Percentiles rank a stretch among this genome's conserved stretches.
phyloP scores from a whole-genome alignment of 371 early-diverging fungal genomes.

The Mortierella sp. region DNA sequence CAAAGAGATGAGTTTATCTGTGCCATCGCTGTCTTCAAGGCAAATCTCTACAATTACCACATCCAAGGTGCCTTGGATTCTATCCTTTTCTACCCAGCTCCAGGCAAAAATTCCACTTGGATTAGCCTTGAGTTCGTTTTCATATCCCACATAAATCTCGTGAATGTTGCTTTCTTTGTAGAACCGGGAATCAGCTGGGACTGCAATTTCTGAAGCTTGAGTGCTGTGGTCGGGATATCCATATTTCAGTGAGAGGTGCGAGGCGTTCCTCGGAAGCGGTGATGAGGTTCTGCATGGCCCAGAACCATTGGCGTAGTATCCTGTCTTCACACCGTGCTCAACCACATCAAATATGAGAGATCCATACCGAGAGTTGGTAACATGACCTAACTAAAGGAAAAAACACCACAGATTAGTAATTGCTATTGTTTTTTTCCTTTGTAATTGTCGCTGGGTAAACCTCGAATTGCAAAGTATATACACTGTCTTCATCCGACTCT shows the following conservation, averaged over 20 bases:
- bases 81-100: neutral
- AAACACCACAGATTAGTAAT: neutral
- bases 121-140: constrained; percentile 36
- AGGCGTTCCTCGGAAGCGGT: constrained; percentile 4
- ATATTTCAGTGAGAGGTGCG: neutral
- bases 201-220: constrained; percentile 4
- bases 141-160: constrained; percentile 39
- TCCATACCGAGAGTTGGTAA: constrained; percentile 35
- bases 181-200: constrained; percentile 20
- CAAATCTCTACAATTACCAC: neutral
- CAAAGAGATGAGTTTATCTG: neutral
- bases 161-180: constrained; percentile 30
- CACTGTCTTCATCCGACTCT: constrained; percentile 38
- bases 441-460: too few relatives aligned
- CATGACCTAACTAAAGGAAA: constrained; percentile 31
- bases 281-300: constrained; percentile 14
- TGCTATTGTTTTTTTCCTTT: too few relatives aligned
- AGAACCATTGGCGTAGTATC: constrained; percentile 46
- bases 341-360: constrained; percentile 27
- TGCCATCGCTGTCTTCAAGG: neutral
- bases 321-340: constrained; percentile 17
- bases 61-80: neutral
- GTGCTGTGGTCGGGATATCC: neutral
- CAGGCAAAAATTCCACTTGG: neutral
- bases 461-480: too few relatives aligned